Conservation (phyloP, 148 eudicot species). For the Heliamphora exappendiculata region DNA sequence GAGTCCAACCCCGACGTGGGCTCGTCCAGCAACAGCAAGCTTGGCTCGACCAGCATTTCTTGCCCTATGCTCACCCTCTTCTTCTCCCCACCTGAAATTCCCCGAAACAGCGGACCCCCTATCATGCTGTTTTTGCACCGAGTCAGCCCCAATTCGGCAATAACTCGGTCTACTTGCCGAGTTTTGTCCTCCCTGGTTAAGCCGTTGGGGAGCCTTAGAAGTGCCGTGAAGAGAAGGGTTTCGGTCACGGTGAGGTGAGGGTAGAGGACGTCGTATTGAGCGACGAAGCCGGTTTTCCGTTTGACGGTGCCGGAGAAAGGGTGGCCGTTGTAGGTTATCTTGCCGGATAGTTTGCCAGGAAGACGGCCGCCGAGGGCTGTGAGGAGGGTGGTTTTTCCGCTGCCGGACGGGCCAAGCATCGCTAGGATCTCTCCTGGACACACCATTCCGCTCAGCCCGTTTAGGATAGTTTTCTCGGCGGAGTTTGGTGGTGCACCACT, state of each 20-base stretch:
- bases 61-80: constrained; percentile 96
- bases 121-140: constrained; percentile 72
- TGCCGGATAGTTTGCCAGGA: constrained; percentile 54
- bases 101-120: constrained; percentile 85
- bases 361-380: constrained; percentile 96
- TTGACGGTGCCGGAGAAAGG: constrained; percentile 64
- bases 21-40: constrained; percentile 74
- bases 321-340: constrained; percentile 70
- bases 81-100: constrained; percentile 94
- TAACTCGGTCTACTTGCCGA: constrained; percentile 64
- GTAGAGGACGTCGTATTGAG: constrained; percentile 81
- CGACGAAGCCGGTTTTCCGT: constrained; percentile 76
- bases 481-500: constrained; percentile 36
- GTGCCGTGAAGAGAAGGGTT: constrained; percentile 82
- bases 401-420: constrained; percentile 96
- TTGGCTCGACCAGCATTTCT: constrained; percentile 90
- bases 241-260: constrained; percentile 90
- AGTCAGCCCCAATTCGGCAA: constrained; percentile 54
- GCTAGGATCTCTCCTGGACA: constrained; percentile 87
- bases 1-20: constrained; percentile 97
- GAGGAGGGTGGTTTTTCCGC: constrained; percentile 92
- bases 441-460: constrained; percentile 76
- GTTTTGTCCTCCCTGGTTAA: constrained; percentile 44
- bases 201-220: constrained; percentile 65
- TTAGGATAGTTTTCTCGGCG: constrained; percentile 70